Percentiles rank a stretch among this genome's conserved stretches.
Conservation (phyloP, 106 monocot species). For the Phalaenopsis equestris region DNA sequence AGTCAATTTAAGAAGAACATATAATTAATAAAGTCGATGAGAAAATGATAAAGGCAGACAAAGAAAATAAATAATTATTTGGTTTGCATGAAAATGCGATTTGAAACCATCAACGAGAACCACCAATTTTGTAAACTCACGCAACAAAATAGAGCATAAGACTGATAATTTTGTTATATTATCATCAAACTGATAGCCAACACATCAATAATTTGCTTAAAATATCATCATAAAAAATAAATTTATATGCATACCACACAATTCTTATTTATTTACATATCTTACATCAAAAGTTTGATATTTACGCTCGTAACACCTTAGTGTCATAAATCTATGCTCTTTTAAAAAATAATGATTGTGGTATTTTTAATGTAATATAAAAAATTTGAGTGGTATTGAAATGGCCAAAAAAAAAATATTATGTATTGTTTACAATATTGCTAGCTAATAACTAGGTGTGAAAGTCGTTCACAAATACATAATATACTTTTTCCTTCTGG, state of each 20-base stretch:
- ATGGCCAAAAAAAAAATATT: not conserved
- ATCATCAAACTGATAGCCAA: not conserved
- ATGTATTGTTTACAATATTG: not conserved
- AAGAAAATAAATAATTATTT: not conserved
- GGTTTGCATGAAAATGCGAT: not conserved
- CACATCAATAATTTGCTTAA: not conserved
- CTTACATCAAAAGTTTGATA: no score
- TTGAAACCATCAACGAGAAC: not conserved
- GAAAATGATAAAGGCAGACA: not conserved
- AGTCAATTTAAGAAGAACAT: not conserved
- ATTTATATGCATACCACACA: no score
- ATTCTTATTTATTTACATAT: no score
- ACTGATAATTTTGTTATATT: not conserved
- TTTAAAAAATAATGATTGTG: no score
- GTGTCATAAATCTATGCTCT: no score
- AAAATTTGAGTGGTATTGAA: no score
- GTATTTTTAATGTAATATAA: no score
- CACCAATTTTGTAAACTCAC: not conserved
- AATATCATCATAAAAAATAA: not conserved
- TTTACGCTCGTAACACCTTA: no score
- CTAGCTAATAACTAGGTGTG: not conserved
- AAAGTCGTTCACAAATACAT: not conserved
- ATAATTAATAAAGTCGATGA: not conserved
- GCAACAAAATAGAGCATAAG: not conserved
- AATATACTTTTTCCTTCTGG: not conserved